Percentiles rank a stretch among this genome's conserved stretches.
Conservation (phyloP, 768 basidiomycete species). For the Tricholoma matsutake region DNA sequence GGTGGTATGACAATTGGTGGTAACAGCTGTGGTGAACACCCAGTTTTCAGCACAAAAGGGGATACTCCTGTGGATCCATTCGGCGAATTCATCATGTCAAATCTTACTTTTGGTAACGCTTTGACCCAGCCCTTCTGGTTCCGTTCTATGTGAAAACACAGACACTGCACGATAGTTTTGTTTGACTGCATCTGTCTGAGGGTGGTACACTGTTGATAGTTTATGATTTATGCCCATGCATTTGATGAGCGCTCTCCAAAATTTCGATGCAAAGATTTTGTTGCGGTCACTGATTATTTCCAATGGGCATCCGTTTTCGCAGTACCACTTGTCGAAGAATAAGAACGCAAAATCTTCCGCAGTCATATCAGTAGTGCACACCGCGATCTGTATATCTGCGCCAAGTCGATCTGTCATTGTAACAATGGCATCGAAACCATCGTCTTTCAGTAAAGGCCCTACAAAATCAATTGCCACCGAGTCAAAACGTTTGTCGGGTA, state of each 20-base stretch:
- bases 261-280: constrained; percentile 18
- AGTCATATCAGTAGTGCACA: no score
- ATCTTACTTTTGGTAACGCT: constrained; percentile 18
- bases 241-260: constrained; percentile 23
- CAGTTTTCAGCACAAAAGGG: constrained; percentile 20
- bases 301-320: no score
- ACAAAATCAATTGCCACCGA: no score
- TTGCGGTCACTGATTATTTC: constrained; percentile 15
- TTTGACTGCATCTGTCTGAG: background rate
- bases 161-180: no score
- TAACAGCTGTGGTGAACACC: background rate
- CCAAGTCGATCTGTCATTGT: no score
- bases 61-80: constrained; percentile 24
- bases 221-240: background rate
- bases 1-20: background rate
- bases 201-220: background rate
- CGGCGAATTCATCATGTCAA: constrained; percentile 23
- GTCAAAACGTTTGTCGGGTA: no score
- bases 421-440: no score
- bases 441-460: no score
- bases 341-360: no score
- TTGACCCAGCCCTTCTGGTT: constrained; percentile 19
- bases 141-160: no score
- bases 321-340: no score
- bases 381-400: no score